A percentile compares a stretch with the other conserved stretches of the same genome.
Evolutionary conservation across 2,329 filamentous ascomycete genomes (phyloP).

Genomic region (Cordyceps tenuipes): DNA sequence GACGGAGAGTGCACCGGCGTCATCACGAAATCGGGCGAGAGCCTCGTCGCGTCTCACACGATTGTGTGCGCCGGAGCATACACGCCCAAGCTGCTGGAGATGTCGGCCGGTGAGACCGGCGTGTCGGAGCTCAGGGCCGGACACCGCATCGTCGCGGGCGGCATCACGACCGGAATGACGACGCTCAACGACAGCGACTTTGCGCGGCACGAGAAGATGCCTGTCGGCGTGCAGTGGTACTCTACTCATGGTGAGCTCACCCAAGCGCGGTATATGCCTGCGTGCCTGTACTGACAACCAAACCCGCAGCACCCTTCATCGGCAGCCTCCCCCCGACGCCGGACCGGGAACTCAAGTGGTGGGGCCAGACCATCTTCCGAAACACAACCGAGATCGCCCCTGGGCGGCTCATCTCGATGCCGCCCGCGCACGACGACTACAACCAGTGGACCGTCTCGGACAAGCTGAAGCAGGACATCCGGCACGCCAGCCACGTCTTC

Average conservation of each 20-base stretch:
- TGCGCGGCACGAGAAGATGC: constrained; percentile 38
- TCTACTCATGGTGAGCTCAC: constrained; percentile 24
- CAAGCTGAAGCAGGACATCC: constrained; percentile 49
- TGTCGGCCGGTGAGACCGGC: constrained; percentile 40
- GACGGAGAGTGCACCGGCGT: constrained; percentile 40
- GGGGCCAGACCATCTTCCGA: constrained; percentile 51
- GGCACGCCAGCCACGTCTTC: constrained; percentile 47
- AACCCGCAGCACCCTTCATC: constrained; percentile 42
- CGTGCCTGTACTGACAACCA: constrained; percentile 22
- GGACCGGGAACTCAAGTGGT: constrained; percentile 48
- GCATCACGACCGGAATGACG: constrained; percentile 50
- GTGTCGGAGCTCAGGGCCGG: constrained; percentile 41
- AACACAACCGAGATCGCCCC: constrained; percentile 46
- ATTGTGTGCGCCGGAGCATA: constrained; percentile 50
- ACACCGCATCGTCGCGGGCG: constrained; percentile 47
- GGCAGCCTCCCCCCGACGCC: constrained; percentile 48
- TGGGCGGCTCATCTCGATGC: constrained; percentile 46
- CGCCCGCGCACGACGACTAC: constrained; percentile 48
- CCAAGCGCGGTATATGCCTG: not conserved
- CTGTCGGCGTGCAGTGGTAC: constrained; percentile 37
- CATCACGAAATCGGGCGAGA: constrained; percentile 33
- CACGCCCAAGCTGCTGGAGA: constrained; percentile 47
- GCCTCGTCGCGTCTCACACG: constrained; percentile 40
- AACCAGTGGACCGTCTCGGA: constrained; percentile 53
- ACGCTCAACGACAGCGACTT: constrained; percentile 40